Evolutionary conservation across 768 basidiomycete genomes (phyloP), one percentile per base, ranked within the genome.

Genomic region (Hemileccinum rubropunctum): DNA sequence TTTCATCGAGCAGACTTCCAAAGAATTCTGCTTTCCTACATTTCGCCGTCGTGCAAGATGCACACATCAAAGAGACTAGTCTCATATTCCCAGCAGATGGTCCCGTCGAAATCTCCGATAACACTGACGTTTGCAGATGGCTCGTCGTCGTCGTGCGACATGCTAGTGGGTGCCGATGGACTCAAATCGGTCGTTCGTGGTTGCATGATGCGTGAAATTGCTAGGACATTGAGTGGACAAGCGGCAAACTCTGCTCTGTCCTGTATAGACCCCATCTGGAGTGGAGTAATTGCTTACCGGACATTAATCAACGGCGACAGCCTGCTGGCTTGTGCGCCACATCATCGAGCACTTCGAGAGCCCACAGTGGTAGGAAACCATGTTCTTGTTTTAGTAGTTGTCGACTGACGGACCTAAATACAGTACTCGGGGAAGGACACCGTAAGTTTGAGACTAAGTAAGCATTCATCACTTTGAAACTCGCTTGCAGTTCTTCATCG

Each of bases 1-100:
- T 73, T 88, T 53, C 86, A 86, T 64, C 80, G 87, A 14, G 75
- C 84, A 20, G 83, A 86, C 56, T 85, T 88, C 57, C 84, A 87
- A 48, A 65, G 70, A 18, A 76, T 75, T 2, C 72, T 89, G 47
- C 72, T 88, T 9, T 64, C 69, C 36, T 70, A 71, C 49, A 64
- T 87, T 26, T 71, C 78, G 1, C 58, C 73, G 14, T 68, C 73
- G 3, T 79, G 74, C 58, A 71, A 67, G 42, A 72, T 76, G 6
- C 70, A 78, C 48, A 80, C 76, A 46, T 73, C 72, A 13, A 88
- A 84, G 62, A 82, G 81, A 14, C 73, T 88, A 20, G 71, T 73
- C 46, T 77, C 79, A 1, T 88, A 83, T 60, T 64, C 56, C 5
- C 81, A 83, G 53, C 68, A 50, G n/a, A 62, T 53, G 4, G 77